These are phyloP conservation scores for Pythium monospermum DNA, from an alignment of 352 stramenopile genomes.

Conservation along the genomic window DNA sequence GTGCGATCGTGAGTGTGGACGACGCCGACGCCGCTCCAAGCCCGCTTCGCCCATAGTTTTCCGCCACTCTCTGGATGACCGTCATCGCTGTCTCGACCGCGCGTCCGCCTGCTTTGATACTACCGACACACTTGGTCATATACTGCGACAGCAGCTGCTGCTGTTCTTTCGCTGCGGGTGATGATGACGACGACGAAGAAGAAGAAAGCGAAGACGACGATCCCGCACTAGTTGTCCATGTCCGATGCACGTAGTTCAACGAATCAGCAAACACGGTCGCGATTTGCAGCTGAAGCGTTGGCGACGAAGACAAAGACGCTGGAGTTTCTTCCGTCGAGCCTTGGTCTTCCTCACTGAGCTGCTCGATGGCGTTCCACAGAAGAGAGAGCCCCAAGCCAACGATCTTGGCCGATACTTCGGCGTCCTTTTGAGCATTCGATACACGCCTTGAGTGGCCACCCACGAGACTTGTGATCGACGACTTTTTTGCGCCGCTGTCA, in stretches of 20 bases:
- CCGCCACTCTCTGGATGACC: slow-evolving; percentile 64
- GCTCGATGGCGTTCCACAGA: slow-evolving; percentile 65
- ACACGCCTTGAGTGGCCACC: slow-evolving; percentile 39
- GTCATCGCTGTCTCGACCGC: slow-evolving; percentile 69
- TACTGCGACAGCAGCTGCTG: slow-evolving; percentile 71
- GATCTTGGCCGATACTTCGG: slow-evolving; percentile 70
- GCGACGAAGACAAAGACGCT: neutral
- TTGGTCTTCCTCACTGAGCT: slow-evolving; percentile 12
- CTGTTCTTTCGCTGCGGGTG: slow-evolving; percentile 72
- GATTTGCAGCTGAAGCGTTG: slow-evolving; percentile 37
- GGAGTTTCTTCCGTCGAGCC: no score
- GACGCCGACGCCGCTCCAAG: slow-evolving; percentile 2
- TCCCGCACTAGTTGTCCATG: slow-evolving; percentile 38
- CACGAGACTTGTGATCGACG: slow-evolving; percentile 49
- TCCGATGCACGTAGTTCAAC: slow-evolving; percentile 66
- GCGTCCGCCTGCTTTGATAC: slow-evolving; percentile 46
- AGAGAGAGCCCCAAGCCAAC: slow-evolving; percentile 67
- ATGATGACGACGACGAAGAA: no score
- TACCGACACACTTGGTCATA: slow-evolving; percentile 62
- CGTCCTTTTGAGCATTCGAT: slow-evolving; percentile 57
- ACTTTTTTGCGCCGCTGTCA: slow-evolving; percentile 73
- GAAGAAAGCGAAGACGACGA: slow-evolving; percentile 34
- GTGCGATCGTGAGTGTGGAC: slow-evolving; percentile 37
- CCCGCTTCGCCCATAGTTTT: slow-evolving; percentile 34
- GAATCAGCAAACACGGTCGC: slow-evolving; percentile 59